phyloP scores from a whole-genome alignment of 1,284 basidiomycete species.

The Macrocystidia cucumis region DNA sequence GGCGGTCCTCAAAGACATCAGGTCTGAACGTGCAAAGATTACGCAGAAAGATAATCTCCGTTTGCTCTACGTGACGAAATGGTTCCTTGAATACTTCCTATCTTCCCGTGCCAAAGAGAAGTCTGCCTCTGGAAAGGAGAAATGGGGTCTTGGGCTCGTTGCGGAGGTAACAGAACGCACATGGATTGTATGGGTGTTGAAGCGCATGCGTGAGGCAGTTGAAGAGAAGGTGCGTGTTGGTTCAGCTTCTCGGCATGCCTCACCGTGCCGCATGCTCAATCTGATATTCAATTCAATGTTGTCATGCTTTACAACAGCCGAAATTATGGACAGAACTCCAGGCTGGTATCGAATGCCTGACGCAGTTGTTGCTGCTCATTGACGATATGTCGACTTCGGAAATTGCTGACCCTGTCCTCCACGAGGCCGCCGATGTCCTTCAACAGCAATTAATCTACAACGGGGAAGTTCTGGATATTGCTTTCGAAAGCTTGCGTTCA shows the following conservation, averaged over 20 bases:
- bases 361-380: slow-evolving; percentile 80
- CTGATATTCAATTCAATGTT: no score
- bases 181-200: slow-evolving; percentile 85
- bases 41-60: slow-evolving; percentile 87
- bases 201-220: slow-evolving; percentile 79
- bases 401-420: slow-evolving; percentile 45
- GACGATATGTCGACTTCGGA: slow-evolving; percentile 52
- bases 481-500: slow-evolving; percentile 64
- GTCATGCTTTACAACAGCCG: no score
- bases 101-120: slow-evolving; percentile 40
- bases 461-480: slow-evolving; percentile 84
- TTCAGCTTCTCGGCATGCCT: no score
- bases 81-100: slow-evolving; percentile 88
- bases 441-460: slow-evolving; percentile 92
- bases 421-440: slow-evolving; percentile 71
- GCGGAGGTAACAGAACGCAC: slow-evolving; percentile 80
- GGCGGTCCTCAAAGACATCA: slow-evolving; percentile 85
- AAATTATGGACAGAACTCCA: slow-evolving; percentile 91
- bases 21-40: slow-evolving; percentile 84
- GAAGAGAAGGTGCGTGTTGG: slow-evolving; percentile 81
- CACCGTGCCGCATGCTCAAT: no score
- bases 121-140: slow-evolving; percentile 18
- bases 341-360: slow-evolving; percentile 89
- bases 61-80: slow-evolving; percentile 75
- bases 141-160: slow-evolving; percentile 69